These are phyloP conservation scores for Beauveria rudraprayagi DNA, from an alignment of 2,329 filamentous ascomycete species.

Conservation along the genomic window DNA sequence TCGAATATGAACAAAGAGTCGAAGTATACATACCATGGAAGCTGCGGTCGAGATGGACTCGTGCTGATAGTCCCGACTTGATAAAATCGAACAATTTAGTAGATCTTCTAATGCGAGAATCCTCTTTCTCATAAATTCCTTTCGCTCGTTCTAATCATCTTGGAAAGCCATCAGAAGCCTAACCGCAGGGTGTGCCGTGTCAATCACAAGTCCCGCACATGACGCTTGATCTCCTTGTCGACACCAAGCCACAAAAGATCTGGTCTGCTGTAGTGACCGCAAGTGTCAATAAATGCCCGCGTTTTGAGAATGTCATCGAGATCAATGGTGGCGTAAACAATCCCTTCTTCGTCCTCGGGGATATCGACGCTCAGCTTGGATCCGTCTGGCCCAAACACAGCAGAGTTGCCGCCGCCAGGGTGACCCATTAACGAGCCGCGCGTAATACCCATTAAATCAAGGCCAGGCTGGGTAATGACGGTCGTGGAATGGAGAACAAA, in stretches of 20 bases:
- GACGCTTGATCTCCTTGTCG: background rate
- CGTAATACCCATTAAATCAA: background rate
- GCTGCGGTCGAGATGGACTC: no score
- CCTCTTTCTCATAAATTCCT: no score
- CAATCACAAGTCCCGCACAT: background rate
- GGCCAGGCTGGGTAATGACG: background rate
- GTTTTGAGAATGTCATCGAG: conserved; percentile 33
- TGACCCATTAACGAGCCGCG: background rate
- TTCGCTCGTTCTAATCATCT: no score
- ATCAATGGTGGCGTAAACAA: conserved; percentile 44
- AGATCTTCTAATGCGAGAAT: no score
- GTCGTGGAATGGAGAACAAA: background rate
- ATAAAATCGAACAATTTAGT: no score
- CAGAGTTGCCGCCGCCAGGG: background rate
- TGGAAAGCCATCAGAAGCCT: no score
- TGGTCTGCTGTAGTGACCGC: conserved; percentile 29
- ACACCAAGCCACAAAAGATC: conserved; percentile 29
- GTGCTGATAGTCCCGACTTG: no score
- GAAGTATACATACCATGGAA: no score
- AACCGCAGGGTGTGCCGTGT: no score
- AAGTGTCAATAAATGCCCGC: conserved; percentile 31
- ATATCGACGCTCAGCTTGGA: background rate
- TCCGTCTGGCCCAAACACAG: background rate
- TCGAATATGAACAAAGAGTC: no score
- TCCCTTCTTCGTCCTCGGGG: conserved; percentile 28